Base-by-base conservation (phyloP, 192 early-diverging fungal genomes). In the Coemansia nantahalensis region DNA sequence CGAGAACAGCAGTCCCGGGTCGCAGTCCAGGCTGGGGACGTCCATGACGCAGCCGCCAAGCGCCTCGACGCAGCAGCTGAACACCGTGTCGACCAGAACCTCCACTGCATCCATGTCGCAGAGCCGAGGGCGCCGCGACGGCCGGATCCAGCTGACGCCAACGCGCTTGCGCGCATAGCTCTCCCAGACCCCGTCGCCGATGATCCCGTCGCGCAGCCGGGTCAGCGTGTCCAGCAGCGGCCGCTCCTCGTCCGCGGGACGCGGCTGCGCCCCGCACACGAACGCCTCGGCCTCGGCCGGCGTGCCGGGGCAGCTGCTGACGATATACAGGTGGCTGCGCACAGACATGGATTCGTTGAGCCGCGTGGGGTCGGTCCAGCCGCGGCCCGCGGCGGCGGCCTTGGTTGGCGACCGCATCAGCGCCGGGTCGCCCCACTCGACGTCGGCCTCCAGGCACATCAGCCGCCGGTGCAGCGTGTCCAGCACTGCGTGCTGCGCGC, bases 371-470 rank as follows among this genome's bases (percentile, higher is more conserved):
- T 76, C 72, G 0, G 61, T 48, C 72, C 72, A 67, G 9, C 53
- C 38, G 2, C 60, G 64, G 31, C 43, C 24, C 7, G 42, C 42
- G 10, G 46, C 30, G 3, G 44, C 15, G 13, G 37, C 46, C 8
- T 59, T 51, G 18, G 56, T 59, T 0, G 72, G 72, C 39, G 72
- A 76, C 45, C 65, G 56, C 57, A 76, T 68, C 31, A 68, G 30
- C 2, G 72, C 65, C 8, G 72, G 72, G 22, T 76, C 72, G 8
- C 65, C 65, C 72, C 72, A 76, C 54, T 76, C 72, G 9, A 76
- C 61, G 37, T 76, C 72, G 0, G 72, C 59, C 38, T 76, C 72
- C 15, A 76, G 17, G 39, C 72, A 68, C 65, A 68, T 76, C 24
- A 76, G 39, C 14, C 72, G 60, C 39, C 59, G 54, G 21, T 43